Evolutionary conservation across 805 yeast species (phyloP), one percentile per base, ranked within the genome.

Genomic region (Wickerhamomyces alni): DNA sequence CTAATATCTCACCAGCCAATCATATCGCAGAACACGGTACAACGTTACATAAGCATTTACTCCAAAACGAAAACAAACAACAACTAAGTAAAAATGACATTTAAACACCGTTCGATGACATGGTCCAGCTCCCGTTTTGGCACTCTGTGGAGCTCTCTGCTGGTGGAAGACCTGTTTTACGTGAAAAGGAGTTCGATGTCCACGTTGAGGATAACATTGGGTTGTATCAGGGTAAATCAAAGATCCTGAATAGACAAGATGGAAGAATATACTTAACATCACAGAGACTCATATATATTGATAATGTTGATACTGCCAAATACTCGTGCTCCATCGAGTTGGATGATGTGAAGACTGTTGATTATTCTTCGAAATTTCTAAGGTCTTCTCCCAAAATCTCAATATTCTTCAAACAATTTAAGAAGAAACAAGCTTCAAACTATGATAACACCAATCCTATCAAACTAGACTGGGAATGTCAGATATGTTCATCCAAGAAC

Each of bases 241-340:
- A 85, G 62, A 72, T 86, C 18, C 38, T 63, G 2, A 66, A 74
- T 24, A 74, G 80, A 45, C 95, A 86, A 55, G 62, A 72, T 42
- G 98, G 98, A 1, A 67, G 95, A 24, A 53, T 84, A 0, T 88
- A 88, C 57, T 62, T 91, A 24, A 89, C 98, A 0, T 75, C 79
- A 29, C 70, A 71, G 40, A 62, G 97, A 34, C 58, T 91, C 2
- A 78, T 88, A 11, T 91, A 80, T 57, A 74, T 89, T 11, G 89
- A 83, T 50, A 73, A 75, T 40, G 49, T 16, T 6, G 42, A 47
- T 16, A 71, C 75, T 1, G 52, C 53, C 3, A 51, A 55, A 6
- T 55, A 65, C 40, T 75, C 85, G 3, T 55, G 82, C 3, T 68
- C 68, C 2, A 42, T 82, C 5, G 67, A 67, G 17, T 55, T 82